These are phyloP conservation scores for Hypoxylon fragiforme DNA, from an alignment of 495 filamentous ascomycete genomes.

Conservation along the genomic window DNA sequence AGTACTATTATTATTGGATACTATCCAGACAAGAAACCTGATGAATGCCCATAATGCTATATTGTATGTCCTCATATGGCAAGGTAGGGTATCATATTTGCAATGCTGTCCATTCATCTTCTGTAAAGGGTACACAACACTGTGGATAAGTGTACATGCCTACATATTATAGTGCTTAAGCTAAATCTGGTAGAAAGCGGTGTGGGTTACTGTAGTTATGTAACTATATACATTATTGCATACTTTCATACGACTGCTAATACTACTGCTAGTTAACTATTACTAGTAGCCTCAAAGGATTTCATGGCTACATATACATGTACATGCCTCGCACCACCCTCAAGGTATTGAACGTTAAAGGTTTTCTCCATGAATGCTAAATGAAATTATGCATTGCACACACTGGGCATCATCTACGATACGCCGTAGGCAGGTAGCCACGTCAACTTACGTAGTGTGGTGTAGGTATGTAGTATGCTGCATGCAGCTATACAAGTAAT, in stretches of 20 bases:
- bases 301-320: background rate
- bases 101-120: background rate
- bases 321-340: conserved; percentile 1
- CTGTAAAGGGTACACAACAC: too few species aligned
- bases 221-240: too few species aligned
- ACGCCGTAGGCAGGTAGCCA: conserved; percentile 26
- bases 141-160: too few species aligned
- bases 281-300: background rate
- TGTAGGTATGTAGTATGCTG: conserved; percentile 20
- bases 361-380: conserved; percentile 9
- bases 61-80: background rate
- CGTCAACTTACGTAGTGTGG: conserved; percentile 28
- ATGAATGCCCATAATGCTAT: background rate
- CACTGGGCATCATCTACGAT: conserved; percentile 11
- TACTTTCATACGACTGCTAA: too few species aligned
- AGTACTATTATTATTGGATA: background rate
- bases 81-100: background rate
- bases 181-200: conserved; percentile 28
- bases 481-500: conserved; percentile 17
- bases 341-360: conserved; percentile 4
- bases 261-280: background rate
- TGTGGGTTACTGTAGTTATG: conserved; percentile 12
- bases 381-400: conserved; percentile 15
- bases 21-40: background rate
- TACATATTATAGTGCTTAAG: too few species aligned